Conservation (phyloP, 2,329 filamentous ascomycete species). For the Fusarium camptoceras region DNA sequence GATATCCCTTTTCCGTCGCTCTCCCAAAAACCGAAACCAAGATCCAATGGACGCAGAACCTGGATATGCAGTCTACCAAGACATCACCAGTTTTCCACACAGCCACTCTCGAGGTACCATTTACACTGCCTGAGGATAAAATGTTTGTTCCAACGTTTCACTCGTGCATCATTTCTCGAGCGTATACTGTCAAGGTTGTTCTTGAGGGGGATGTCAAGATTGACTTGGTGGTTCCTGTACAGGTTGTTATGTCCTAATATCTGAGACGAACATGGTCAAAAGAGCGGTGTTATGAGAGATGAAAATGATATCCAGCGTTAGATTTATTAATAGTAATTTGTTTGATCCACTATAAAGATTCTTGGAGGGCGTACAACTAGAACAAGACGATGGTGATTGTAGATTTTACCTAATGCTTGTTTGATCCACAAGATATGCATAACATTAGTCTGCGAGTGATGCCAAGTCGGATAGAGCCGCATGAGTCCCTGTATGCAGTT, state of each 20-base stretch:
- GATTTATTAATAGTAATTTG: constrained; percentile 34
- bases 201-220: constrained; percentile 37
- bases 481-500: neutral
- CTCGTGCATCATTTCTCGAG: constrained; percentile 29
- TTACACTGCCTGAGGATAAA: constrained; percentile 24
- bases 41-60: constrained; percentile 33
- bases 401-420: neutral
- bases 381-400: neutral
- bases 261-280: neutral
- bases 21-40: constrained; percentile 9
- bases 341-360: neutral
- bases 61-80: constrained; percentile 21
- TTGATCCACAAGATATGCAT: neutral
- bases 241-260: constrained; percentile 33
- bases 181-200: constrained; percentile 27
- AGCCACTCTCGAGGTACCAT: constrained; percentile 29
- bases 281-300: constrained; percentile 1
- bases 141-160: constrained; percentile 38
- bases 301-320: constrained; percentile 37
- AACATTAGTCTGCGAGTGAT: neutral
- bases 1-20: constrained; percentile 24
- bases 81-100: constrained; percentile 34
- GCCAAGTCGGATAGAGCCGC: neutral
- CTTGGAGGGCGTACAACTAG: neutral
- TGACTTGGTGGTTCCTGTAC: constrained; percentile 31